These are phyloP conservation scores for Myxozyma melibiosi DNA, from an alignment of 805 yeast genomes.

Conservation along the genomic window DNA sequence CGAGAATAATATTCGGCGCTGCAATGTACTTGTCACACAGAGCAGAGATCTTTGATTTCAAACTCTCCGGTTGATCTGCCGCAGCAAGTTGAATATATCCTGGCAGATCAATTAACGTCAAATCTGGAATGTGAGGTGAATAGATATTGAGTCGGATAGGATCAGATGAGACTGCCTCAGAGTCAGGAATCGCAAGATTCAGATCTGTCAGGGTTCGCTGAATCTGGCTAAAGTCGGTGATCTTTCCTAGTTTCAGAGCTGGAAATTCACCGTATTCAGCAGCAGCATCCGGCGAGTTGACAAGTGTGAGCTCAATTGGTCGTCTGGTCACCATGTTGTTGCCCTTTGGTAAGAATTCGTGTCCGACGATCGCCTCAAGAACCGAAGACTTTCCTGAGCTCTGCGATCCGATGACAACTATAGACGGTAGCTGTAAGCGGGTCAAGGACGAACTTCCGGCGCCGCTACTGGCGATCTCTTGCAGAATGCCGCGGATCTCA, in stretches of 20 bases:
- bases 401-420: constrained; percentile 96
- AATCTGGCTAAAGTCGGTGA: constrained; percentile 87
- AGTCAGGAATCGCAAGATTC: constrained; percentile 86
- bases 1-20: constrained; percentile 90
- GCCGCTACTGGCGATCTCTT: constrained; percentile 73
- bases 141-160: constrained; percentile 90
- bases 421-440: constrained; percentile 77
- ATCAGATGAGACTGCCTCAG: constrained; percentile 86
- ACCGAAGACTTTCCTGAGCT: constrained; percentile 97
- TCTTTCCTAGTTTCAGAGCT: constrained; percentile 73
- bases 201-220: constrained; percentile 84
- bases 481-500: constrained; percentile 80
- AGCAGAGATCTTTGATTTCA: constrained; percentile 75
- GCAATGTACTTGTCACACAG: constrained; percentile 84
- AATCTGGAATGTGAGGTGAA: constrained; percentile 89
- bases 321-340: constrained; percentile 97
- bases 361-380: constrained; percentile 95
- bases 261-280: constrained; percentile 94
- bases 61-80: constrained; percentile 87
- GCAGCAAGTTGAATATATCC: constrained; percentile 98
- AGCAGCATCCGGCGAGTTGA: constrained; percentile 79
- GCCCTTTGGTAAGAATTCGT: constrained; percentile 95
- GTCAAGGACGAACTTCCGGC: constrained; percentile 42
- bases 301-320: constrained; percentile 91
- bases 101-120: constrained; percentile 92